phyloP scores from a whole-genome alignment of 2,329 filamentous ascomycete genomes.

The Setomelanomma holmii region DNA sequence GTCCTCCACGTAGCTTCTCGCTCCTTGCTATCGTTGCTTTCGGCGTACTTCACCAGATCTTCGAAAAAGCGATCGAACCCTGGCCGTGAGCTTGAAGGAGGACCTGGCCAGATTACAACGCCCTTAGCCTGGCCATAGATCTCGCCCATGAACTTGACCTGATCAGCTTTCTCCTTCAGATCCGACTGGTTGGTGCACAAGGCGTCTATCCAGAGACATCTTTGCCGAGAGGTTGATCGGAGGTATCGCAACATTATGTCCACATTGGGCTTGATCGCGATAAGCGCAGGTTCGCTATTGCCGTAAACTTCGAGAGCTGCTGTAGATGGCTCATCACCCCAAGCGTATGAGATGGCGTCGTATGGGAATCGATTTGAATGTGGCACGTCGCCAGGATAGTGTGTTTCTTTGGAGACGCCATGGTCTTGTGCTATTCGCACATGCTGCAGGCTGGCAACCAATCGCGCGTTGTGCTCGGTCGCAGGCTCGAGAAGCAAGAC shows the following conservation, averaged over 20 bases:
- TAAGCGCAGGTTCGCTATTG: neutral
- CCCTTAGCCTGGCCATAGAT: constrained; percentile 2
- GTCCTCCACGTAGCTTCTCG: neutral
- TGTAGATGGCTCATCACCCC: constrained; percentile 1
- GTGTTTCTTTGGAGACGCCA: neutral
- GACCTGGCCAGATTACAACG: constrained; percentile 4
- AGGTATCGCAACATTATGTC: constrained; percentile 5
- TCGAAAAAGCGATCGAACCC: neutral
- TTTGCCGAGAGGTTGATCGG: neutral
- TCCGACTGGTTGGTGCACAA: constrained; percentile 6
- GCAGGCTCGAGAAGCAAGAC: constrained; percentile 1
- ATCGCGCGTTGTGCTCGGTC: neutral
- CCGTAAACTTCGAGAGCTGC: neutral
- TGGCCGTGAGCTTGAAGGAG: neutral
- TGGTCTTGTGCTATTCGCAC: neutral
- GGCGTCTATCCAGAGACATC: constrained; percentile 4
- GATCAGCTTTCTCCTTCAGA: neutral
- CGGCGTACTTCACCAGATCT: constrained; percentile 1
- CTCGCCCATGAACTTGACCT: constrained; percentile 3
- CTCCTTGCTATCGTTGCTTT: neutral
- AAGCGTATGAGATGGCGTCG: constrained; percentile 4
- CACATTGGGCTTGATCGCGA: constrained; percentile 1
- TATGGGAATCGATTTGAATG: neutral
- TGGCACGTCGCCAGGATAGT: neutral
- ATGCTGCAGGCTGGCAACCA: constrained; percentile 1